Conservation (phyloP, 352 stramenopile genomes). For the Globisporangium spiculum region DNA sequence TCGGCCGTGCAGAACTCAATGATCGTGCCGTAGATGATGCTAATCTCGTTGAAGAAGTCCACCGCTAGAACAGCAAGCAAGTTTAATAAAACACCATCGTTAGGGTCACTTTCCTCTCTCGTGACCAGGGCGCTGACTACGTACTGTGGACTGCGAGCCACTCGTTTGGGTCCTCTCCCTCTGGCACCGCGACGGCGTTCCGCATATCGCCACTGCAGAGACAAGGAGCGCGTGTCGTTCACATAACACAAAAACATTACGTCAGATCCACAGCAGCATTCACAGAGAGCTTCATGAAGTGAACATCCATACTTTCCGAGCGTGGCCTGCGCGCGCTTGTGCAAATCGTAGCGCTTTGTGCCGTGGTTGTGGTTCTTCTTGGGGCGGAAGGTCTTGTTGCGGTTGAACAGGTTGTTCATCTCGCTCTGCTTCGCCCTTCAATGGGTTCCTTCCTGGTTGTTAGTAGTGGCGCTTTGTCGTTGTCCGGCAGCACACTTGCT, state of each 20-base stretch:
- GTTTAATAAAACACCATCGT: background rate
- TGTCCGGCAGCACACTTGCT: background rate
- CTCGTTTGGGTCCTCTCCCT: constrained; percentile 88
- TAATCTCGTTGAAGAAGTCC: constrained; percentile 95
- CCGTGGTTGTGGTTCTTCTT: constrained; percentile 81
- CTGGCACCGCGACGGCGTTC: constrained; percentile 53
- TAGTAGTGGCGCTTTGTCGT: background rate
- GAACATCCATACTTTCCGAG: constrained; percentile 61
- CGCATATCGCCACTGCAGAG: constrained; percentile 56
- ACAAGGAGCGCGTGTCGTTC: background rate
- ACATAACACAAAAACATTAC: background rate
- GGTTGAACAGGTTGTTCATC: constrained; percentile 74
- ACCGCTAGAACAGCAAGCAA: constrained; percentile 53
- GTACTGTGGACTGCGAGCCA: constrained; percentile 92
- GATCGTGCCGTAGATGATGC: constrained; percentile 90
- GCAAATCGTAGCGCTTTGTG: constrained; percentile 82
- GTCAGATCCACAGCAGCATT: background rate
- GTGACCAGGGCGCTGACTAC: background rate
- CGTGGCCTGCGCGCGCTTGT: constrained; percentile 80
- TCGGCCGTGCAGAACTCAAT: constrained; percentile 74
- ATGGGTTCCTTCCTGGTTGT: background rate
- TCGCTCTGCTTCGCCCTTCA: background rate
- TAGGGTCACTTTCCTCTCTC: background rate
- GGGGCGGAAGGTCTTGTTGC: constrained; percentile 85
- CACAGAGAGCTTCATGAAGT: constrained; percentile 5